Conservation (phyloP, 2,329 filamentous ascomycete species). For the Cladosporium austrohemisphaericum region DNA sequence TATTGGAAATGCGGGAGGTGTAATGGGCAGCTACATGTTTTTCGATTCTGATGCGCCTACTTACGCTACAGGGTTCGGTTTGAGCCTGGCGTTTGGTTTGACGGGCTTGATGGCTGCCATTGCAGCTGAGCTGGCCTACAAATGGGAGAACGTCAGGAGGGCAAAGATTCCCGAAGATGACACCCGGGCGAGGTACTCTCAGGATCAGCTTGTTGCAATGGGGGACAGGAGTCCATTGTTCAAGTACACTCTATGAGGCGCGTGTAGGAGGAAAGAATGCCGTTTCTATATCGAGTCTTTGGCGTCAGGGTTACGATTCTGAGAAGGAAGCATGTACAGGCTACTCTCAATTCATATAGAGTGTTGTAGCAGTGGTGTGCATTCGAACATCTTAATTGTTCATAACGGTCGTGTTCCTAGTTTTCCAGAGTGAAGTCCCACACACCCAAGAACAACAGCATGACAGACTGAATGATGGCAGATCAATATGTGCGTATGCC, state of each 20-base stretch:
- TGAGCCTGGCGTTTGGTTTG: conserved; percentile 29
- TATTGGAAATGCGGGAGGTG: conserved; percentile 40
- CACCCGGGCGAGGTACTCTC: conserved; percentile 33
- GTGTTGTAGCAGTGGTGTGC: no score
- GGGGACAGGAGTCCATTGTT: conserved; percentile 39
- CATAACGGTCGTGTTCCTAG: no score
- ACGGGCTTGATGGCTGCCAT: conserved; percentile 25
- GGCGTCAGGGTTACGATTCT: no score
- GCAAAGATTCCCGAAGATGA: conserved; percentile 34
- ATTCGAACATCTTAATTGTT: no score
- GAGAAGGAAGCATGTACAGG: no score
- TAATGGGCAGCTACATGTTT: conserved; percentile 39
- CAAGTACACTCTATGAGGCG: conserved; percentile 32
- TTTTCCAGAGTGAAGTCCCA: no score
- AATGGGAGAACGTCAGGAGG: conserved; percentile 33
- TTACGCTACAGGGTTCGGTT: conserved; percentile 37
- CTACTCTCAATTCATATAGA: no score
- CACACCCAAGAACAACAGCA: no score
- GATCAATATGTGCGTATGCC: no score
- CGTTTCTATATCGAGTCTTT: no score
- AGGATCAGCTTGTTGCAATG: conserved; percentile 35
- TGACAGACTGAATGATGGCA: no score
- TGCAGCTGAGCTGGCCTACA: conserved; percentile 29
- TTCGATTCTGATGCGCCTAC: conserved; percentile 34
- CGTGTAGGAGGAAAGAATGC: no score